A percentile compares a stretch with the other conserved stretches of the same genome.
Conservation (phyloP, 106 monocot species). For the Xerophyta viscosa region DNA sequence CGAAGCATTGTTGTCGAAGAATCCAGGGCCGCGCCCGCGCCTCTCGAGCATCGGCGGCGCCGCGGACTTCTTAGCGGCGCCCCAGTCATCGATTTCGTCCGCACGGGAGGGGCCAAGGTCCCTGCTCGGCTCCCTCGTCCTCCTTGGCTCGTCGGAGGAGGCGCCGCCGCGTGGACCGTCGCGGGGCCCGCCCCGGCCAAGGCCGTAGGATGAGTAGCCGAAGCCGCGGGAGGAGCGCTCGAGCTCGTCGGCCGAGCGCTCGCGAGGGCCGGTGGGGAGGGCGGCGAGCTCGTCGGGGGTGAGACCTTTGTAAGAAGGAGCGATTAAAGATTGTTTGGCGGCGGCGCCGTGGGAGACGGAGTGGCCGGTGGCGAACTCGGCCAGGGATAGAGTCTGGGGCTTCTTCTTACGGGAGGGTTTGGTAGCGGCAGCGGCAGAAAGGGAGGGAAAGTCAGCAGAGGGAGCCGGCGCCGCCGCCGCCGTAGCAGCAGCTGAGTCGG, state of each 20-base stretch:
- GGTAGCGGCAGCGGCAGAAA: slow-evolving; percentile 49
- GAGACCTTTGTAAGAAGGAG: slow-evolving; percentile 22
- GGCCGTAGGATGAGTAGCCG: slow-evolving; percentile 28
- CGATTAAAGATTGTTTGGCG: slow-evolving; percentile 7
- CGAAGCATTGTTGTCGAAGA: slow-evolving; percentile 48
- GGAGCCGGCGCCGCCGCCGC: neutral
- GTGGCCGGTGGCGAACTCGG: slow-evolving; percentile 52
- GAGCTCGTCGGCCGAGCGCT: slow-evolving; percentile 81
- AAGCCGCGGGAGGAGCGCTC: slow-evolving; percentile 51
- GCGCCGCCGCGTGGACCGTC: slow-evolving; percentile 19
- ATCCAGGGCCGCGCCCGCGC: slow-evolving; percentile 30
- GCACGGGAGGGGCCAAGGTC: slow-evolving; percentile 76
- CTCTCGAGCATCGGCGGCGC: slow-evolving; percentile 16
- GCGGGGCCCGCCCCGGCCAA: slow-evolving; percentile 12
- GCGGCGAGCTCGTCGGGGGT: slow-evolving; percentile 29
- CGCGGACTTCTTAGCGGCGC: slow-evolving; percentile 42
- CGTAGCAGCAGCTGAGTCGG: slow-evolving; percentile 4
- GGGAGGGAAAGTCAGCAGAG: slow-evolving; percentile 67
- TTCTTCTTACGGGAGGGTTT: slow-evolving; percentile 76
- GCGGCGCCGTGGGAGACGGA: slow-evolving; percentile 23
- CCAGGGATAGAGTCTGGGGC: slow-evolving; percentile 44
- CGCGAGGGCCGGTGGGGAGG: slow-evolving; percentile 86
- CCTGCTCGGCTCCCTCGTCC: slow-evolving; percentile 22
- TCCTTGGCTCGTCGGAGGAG: slow-evolving; percentile 34
- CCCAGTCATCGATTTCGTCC: slow-evolving; percentile 87